These are phyloP conservation scores for Fusarium albosuccineum DNA, from an alignment of 2,329 filamentous ascomycete species.

Conservation along the genomic window DNA sequence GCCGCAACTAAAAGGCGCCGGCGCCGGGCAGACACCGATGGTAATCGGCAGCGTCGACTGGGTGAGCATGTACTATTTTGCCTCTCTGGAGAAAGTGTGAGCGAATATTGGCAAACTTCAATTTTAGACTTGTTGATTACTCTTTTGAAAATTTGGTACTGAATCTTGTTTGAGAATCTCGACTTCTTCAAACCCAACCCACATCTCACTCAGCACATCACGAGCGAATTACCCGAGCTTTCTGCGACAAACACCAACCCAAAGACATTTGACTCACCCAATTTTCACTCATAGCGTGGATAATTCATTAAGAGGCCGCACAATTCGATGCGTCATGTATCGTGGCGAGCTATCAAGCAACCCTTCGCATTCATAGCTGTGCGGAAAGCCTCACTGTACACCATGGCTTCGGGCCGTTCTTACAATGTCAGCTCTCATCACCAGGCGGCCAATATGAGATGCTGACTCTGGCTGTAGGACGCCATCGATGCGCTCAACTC, in stretches of 20 bases:
- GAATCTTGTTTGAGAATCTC: not conserved
- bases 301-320: not conserved
- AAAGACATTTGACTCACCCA: conserved; percentile 13
- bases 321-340: conserved; percentile 52
- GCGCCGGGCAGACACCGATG: conserved; percentile 32
- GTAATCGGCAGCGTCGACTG: conserved; percentile 16
- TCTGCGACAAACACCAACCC: conserved; percentile 37
- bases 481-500: conserved; percentile 89
- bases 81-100: not conserved
- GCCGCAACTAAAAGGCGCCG: conserved; percentile 23
- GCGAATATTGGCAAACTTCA: not conserved
- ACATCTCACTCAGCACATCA: not conserved
- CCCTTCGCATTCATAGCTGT: conserved; percentile 37
- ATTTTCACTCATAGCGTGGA: not conserved
- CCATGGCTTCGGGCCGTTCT: conserved; percentile 49
- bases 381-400: conserved; percentile 33
- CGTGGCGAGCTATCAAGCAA: conserved; percentile 43
- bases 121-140: not conserved
- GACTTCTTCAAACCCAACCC: not conserved
- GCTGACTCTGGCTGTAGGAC: conserved; percentile 67
- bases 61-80: conserved; percentile 3
- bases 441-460: not conserved
- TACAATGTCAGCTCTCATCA: conserved; percentile 50
- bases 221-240: conserved; percentile 46
- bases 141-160: not conserved